Conservation (phyloP, 2,329 filamentous ascomycete genomes). For the Fonsecaea multimorphosa region DNA sequence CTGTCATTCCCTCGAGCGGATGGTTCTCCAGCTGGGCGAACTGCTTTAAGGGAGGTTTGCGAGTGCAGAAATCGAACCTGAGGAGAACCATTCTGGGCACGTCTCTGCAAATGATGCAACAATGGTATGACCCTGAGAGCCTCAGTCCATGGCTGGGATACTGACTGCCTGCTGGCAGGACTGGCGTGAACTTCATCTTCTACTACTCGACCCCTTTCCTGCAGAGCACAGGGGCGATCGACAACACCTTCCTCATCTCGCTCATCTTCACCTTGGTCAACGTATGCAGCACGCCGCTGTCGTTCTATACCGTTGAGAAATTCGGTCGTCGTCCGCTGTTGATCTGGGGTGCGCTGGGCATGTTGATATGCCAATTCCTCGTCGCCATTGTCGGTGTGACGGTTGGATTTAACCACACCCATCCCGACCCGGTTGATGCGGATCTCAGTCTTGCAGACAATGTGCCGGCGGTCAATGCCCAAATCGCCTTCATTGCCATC, state of each 20-base stretch:
- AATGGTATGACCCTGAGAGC: constrained; percentile 48
- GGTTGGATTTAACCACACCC: constrained; percentile 36
- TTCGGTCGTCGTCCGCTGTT: constrained; percentile 81
- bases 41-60: constrained; percentile 64
- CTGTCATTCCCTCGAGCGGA: constrained; percentile 67
- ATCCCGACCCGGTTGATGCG: constrained; percentile 67
- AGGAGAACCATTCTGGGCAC: constrained; percentile 74
- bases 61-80: constrained; percentile 60
- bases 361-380: constrained; percentile 86
- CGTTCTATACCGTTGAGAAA: constrained; percentile 84
- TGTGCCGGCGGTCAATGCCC: constrained; percentile 58
- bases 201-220: constrained; percentile 84
- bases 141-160: neutral
- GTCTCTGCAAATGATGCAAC: constrained; percentile 80
- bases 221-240: constrained; percentile 74
- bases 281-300: constrained; percentile 81
- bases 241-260: constrained; percentile 79
- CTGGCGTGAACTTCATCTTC: constrained; percentile 92
- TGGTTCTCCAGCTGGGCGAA: constrained; percentile 73
- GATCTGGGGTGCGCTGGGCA: constrained; percentile 77
- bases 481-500: constrained; percentile 88
- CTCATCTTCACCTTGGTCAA: constrained; percentile 89
- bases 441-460: constrained; percentile 65
- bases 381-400: constrained; percentile 67
- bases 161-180: constrained; percentile 47